Conservation (phyloP, 2,329 filamentous ascomycete genomes). For the Lasiodiplodia sp. region DNA sequence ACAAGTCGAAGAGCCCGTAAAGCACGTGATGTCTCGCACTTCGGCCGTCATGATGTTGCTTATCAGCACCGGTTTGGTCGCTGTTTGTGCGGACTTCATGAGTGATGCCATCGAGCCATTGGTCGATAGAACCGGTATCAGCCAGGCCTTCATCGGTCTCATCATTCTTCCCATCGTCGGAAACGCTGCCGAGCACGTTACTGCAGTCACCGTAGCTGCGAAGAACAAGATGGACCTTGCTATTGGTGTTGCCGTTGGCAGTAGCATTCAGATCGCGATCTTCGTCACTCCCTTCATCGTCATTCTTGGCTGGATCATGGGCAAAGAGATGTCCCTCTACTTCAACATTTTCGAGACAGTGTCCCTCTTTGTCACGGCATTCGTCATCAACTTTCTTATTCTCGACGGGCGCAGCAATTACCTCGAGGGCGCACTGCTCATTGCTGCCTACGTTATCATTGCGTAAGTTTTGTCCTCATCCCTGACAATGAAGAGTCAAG, state of each 20-base stretch:
- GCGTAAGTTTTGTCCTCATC: slow-evolving; percentile 52
- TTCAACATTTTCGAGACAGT: slow-evolving; percentile 70
- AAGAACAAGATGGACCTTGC: slow-evolving; percentile 89
- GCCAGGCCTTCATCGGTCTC: slow-evolving; percentile 78
- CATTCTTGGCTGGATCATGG: slow-evolving; percentile 80
- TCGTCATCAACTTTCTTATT: slow-evolving; percentile 87
- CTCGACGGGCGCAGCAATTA: slow-evolving; percentile 84
- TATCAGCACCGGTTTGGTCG: slow-evolving; percentile 64
- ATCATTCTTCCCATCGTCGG: slow-evolving; percentile 85
- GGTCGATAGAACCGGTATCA: slow-evolving; percentile 66
- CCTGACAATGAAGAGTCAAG: no score
- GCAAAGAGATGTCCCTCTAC: slow-evolving; percentile 71
- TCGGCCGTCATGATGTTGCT: slow-evolving; percentile 63
- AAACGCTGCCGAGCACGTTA: slow-evolving; percentile 83
- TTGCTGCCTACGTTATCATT: slow-evolving; percentile 82
- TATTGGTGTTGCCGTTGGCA: slow-evolving; percentile 81
- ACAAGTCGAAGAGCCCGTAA: slow-evolving; percentile 40
- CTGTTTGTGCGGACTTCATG: slow-evolving; percentile 74
- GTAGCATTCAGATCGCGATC: slow-evolving; percentile 79
- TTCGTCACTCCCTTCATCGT: slow-evolving; percentile 81
- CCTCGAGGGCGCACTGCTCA: slow-evolving; percentile 77
- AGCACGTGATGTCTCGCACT: slow-evolving; percentile 62
- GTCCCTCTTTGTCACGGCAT: slow-evolving; percentile 80
- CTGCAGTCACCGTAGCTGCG: slow-evolving; percentile 78
- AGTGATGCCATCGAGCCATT: slow-evolving; percentile 76